Base-by-base conservation (phyloP, 2,329 filamentous ascomycete species). In the Aspergillus sp. region DNA sequence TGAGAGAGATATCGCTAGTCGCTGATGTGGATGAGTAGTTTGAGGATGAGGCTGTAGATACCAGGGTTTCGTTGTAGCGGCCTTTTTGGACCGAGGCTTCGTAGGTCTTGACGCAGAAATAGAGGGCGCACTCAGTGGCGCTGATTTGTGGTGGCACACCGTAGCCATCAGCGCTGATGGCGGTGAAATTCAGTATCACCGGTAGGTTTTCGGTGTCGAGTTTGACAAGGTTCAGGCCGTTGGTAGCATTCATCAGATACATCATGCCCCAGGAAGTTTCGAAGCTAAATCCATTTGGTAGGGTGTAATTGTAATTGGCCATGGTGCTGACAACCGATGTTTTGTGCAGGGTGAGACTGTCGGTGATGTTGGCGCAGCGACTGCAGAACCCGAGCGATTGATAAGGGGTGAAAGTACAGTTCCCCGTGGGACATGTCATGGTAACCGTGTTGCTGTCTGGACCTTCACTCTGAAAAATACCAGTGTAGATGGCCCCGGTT, bases 371-470 rank as follows among this genome's bases (percentile, higher is more conserved):
- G 61, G 61, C 57, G 30, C 66, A 69, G 8, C 58, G 59, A 21
- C 63, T 65, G 61, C 73, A 75, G 19, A 74, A 63, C 0, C 68
- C 72, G 6, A 76, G 67, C 0, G 72, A 73, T 50, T 71, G 68
- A 51, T 71, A 75, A 3, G 59, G 49, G 4, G 65, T 53, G 44
- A 68, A 75, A 1, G 70, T 74, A 47, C 73, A 75, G 56, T 74
- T 75, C 15, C 72, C 73, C 3, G 70, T 73, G 38, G 73, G 62
- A 53, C 73, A 76, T 36, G 63, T 64, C 54, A 67, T 62, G 27
- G 60, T 62, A 11, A 66, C 52, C 6, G 56, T 63, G 38, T 70
- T 62, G 42, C 60, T 62, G 59, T 64, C 59, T 2, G 62, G 57
- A 13, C 52, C 59, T 25, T 62, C 41, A 8, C 61, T 65, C 47